Conservation (phyloP, 441 rosid species). For the Corymbia calophylla region DNA sequence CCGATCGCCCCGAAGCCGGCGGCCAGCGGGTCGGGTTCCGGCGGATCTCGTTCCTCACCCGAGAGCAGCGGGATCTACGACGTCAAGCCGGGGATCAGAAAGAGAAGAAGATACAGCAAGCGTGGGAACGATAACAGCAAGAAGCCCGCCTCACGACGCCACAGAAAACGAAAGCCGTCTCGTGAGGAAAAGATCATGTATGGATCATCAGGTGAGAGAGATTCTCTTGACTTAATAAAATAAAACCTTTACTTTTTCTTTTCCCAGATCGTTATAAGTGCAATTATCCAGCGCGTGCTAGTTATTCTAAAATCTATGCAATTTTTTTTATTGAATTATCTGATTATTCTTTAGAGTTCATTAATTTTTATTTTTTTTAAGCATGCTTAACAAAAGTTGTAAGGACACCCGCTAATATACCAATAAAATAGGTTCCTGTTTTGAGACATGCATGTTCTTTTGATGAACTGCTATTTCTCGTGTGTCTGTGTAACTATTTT, state of each 20-base stretch:
- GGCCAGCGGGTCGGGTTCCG: constrained; percentile 1
- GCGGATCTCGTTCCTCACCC: constrained; percentile 7
- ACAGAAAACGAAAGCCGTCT: constrained; percentile 13
- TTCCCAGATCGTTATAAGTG: neutral
- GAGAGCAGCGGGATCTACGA: constrained; percentile 6
- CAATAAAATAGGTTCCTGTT: neutral
- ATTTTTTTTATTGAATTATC: neutral
- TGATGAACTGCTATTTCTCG: neutral
- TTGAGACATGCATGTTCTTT: neutral
- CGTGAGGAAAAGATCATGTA: neutral
- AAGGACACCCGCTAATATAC: neutral
- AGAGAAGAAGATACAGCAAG: constrained; percentile 7
- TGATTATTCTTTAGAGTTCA: neutral
- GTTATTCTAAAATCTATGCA: neutral
- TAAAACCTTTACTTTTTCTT: neutral
- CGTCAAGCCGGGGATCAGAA: neutral
- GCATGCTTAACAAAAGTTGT: neutral
- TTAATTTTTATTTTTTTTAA: neutral
- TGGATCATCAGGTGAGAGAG: neutral
- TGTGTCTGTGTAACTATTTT: neutral
- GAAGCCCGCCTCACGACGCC: neutral
- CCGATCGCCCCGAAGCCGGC: constrained; percentile 84
- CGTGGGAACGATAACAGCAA: neutral
- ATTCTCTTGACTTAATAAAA: neutral
- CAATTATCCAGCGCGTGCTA: neutral